Evolutionary conservation across 2,329 filamentous ascomycete species (phyloP), one percentile per base, ranked within the genome.

Genomic region (Trichoderma koningiopsis): DNA sequence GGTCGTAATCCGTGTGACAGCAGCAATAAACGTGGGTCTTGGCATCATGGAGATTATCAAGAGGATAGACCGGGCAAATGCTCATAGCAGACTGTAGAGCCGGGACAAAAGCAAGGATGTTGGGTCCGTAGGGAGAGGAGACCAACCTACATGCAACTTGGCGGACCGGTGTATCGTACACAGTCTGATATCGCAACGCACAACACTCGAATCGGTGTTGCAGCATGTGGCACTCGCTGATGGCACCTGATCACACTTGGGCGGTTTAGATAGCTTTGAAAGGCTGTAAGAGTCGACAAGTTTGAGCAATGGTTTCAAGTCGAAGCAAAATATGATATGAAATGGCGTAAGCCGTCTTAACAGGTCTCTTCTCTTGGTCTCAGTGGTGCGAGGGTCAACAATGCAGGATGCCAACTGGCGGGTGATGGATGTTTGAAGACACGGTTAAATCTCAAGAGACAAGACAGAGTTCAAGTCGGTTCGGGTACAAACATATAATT

Each of bases 71-170:
- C 52, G 19, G 31, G 56, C 35, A 58, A 22, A 58, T 53, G 22
- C 47, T 53, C 31, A 40, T 53, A 10, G 40, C 37, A 29, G 29
- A 49, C 35, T 37, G 37, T 31, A 58, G n/a, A 49, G 31, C 37
- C 27, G 58, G 37, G 37, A 43, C 53, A 57, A 35, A 35, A 40
- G 43, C 22, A 57, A 56, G 63, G 35, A 11, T 5, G 40, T 58
- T 57, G 53, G 63, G 63, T 47, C 63, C 43, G 55, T 55, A 47
- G 35, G 53, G 40, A 24, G 56, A 49, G 37, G 37, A 66, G 63
- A 43, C 63, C 63, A 66, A 66, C 63, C 40, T 66, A 66, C 53
- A 58, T 66, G 53, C 53, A 24, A 58, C 27, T 66, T 47, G 63
- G 40, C 22, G 43, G 31, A 24, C 24, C 27, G 53, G 53, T 33